Base-by-base conservation (phyloP, 2,329 filamentous ascomycete genomes). In the Graphilbum fragrans region DNA sequence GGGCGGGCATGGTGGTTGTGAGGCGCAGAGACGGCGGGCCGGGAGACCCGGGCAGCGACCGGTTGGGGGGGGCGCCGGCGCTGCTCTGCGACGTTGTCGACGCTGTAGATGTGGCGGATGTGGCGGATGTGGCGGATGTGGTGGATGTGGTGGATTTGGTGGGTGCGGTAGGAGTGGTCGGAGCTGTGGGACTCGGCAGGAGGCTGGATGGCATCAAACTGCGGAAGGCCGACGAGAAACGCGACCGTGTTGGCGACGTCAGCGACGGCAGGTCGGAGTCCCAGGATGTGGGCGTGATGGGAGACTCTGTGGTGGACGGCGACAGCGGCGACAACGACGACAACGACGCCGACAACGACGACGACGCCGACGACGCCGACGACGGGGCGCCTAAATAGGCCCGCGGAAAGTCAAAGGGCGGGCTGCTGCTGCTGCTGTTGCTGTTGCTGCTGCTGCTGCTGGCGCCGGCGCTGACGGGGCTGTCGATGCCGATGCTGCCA, bases 151-250 rank as follows among this genome's bases (percentile, higher is more conserved):
- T n/a, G n/a, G n/a, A n/a, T n/a, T n/a, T n/a, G n/a, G n/a, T n/a
- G n/a, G n/a, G n/a, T n/a, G n/a, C n/a, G n/a, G n/a, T n/a, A n/a
- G 29, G 29, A 5, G 29, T 10, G 6, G 29, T 10, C 14, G 12
- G 8, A 7, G 23, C 12, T 12, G 23, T 45, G 23, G 48, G 47
- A 32, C 57, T 58, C 16, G 52, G 53, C 35, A 55, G 53, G 3
- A 61, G 63, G 35, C 57, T 57, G 25, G 59, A 54, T 17, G 63
- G 57, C 39, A 66, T 61, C 19, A 68, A 53, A 38, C 62, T 59
- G 44, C 57, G 61, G 39, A 66, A 49, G 17, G 60, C 57, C 53
- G 55, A 58, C 18, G 55, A 46, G 29, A 51, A 46, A 46, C 44
- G 44, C 45, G 46, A 35, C 38, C 39, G 22, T 38, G 44, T 33